Conservation (phyloP, 176 grass and related monocot genomes). For the Hordeum marinum region DNA sequence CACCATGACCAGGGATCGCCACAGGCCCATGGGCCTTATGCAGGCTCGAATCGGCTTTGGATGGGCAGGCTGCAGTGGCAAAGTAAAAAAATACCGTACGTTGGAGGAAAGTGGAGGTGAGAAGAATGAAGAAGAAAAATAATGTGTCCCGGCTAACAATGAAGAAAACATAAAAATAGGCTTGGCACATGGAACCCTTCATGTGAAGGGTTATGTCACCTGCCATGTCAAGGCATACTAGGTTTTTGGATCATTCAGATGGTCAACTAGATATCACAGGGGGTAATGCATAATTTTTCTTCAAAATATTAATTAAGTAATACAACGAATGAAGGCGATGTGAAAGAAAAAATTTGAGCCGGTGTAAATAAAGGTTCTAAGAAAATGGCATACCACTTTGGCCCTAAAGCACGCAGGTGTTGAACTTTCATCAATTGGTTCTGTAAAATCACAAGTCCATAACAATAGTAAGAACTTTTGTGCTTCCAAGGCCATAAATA, state of each 20-base stretch:
- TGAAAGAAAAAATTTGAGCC: slow-evolving; percentile 1
- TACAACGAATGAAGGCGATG: background rate
- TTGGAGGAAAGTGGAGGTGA: background rate
- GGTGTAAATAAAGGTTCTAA: background rate
- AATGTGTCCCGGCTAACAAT: background rate
- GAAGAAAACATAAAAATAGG: background rate
- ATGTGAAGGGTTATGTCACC: no score
- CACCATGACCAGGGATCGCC: background rate
- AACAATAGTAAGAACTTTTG: slow-evolving; percentile 8
- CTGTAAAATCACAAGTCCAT: slow-evolving; percentile 38
- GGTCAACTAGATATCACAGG: background rate
- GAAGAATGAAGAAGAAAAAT: background rate
- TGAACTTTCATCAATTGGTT: slow-evolving; percentile 54
- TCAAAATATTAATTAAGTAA: background rate
- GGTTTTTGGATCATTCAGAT: background rate
- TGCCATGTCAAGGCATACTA: background rate
- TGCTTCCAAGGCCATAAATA: background rate
- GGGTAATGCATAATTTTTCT: background rate
- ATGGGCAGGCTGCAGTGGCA: background rate
- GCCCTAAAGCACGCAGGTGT: slow-evolving; percentile 46
- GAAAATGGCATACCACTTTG: slow-evolving; percentile 49
- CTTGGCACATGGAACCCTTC: background rate
- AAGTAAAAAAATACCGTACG: background rate
- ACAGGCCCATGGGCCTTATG: background rate
- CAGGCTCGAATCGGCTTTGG: background rate